phyloP scores from a whole-genome alignment of 2,329 filamentous ascomycete genomes.

The Monilinia fructicola region DNA sequence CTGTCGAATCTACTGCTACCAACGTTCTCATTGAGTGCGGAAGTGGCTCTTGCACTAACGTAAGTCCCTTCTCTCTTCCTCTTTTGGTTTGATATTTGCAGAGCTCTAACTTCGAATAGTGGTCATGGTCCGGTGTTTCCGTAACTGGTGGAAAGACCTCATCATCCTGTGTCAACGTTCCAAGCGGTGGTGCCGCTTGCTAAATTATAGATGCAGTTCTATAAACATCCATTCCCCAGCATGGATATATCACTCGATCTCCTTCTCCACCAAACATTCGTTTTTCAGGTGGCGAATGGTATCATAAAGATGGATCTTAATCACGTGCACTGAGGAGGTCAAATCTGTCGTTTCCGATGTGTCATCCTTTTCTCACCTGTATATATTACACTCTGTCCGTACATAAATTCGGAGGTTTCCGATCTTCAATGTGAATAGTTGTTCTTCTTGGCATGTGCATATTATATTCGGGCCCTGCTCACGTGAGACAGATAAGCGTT shows the following conservation, averaged over 20 bases:
- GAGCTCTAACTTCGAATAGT: conserved; percentile 37
- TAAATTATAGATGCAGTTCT: not conserved
- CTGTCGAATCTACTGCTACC: conserved; percentile 43
- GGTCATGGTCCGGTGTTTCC: conserved; percentile 51
- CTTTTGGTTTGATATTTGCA: not conserved
- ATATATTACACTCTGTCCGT: not conserved
- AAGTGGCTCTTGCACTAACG: conserved; percentile 47
- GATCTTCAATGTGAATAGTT: conserved; percentile 5
- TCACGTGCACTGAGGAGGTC: not conserved
- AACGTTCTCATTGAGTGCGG: conserved; percentile 56
- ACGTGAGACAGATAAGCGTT: conserved; percentile 10
- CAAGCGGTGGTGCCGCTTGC: conserved; percentile 28
- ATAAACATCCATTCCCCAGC: not conserved
- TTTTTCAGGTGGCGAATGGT: not conserved
- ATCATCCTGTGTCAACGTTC: conserved; percentile 44
- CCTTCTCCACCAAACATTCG: not conserved
- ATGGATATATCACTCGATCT: not conserved
- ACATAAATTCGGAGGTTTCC: conserved; percentile 8
- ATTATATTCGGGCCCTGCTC: not conserved
- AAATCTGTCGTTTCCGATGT: not conserved
- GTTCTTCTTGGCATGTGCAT: not conserved
- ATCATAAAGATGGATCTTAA: not conserved
- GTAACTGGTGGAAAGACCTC: conserved; percentile 53
- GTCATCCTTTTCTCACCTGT: not conserved
- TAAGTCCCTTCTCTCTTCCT: not conserved